phyloP scores from a whole-genome alignment of 768 basidiomycete genomes.

The Fomitopsis serialis region DNA sequence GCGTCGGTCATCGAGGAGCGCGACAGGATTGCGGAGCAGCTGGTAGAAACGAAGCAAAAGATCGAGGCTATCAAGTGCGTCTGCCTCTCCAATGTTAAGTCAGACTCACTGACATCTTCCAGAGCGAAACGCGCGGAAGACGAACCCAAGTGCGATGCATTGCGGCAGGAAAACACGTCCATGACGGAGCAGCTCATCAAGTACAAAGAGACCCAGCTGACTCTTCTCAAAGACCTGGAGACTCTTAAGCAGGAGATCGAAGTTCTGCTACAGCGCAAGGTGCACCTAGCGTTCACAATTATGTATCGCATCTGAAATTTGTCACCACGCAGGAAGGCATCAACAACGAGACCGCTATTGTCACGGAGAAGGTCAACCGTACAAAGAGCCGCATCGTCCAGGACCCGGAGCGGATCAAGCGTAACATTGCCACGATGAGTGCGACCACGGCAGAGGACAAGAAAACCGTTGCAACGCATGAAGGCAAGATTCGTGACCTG shows the following conservation, averaged over 20 bases:
- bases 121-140: slow-evolving; percentile 65
- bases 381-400: slow-evolving; percentile 79
- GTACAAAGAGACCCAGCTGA: slow-evolving; percentile 59
- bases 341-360: slow-evolving; percentile 51
- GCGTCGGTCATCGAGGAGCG: slow-evolving; percentile 54
- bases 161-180: slow-evolving; percentile 54
- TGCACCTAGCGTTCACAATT: slow-evolving; percentile 19
- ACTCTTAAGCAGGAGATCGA: slow-evolving; percentile 69
- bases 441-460: slow-evolving; percentile 66
- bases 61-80: slow-evolving; percentile 55
- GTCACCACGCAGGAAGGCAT: slow-evolving; percentile 47
- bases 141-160: slow-evolving; percentile 58
- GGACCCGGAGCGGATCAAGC: slow-evolving; percentile 85
- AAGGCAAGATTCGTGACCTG: slow-evolving; percentile 73
- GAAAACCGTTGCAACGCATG: slow-evolving; percentile 53
- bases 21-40: slow-evolving; percentile 46
- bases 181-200: slow-evolving; percentile 63
- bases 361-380: slow-evolving; percentile 56
- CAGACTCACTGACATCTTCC: slow-evolving; percentile 43
- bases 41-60: slow-evolving; percentile 44
- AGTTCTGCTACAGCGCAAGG: slow-evolving; percentile 58
- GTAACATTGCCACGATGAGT: slow-evolving; percentile 76
- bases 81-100: slow-evolving; percentile 35
- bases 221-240: slow-evolving; percentile 61
- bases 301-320: neutral